Evolutionary conservation across 2,329 filamentous ascomycete species (phyloP).

Genomic region (Helicocarpus griseus): DNA sequence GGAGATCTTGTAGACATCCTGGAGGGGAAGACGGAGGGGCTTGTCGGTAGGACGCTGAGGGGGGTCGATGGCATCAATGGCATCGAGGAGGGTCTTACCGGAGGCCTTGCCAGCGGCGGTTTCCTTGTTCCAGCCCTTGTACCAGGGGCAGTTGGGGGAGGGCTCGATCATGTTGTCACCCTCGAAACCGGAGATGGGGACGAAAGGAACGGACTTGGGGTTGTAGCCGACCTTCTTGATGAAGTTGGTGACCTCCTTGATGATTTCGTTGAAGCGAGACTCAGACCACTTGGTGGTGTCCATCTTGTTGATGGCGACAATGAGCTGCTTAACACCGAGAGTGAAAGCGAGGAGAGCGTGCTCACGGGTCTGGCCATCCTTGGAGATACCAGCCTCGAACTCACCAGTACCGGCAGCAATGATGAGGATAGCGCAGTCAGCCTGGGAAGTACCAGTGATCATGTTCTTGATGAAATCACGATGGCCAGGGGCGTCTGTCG

Average conservation of each 20-base stretch:
- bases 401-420: slow-evolving; percentile 99
- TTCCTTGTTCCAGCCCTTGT: slow-evolving; percentile 99
- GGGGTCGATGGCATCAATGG: slow-evolving; percentile 91
- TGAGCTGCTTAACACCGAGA: slow-evolving; percentile 99
- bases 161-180: slow-evolving; percentile 97
- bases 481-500: slow-evolving; percentile 85
- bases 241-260: slow-evolving; percentile 99
- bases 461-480: slow-evolving; percentile 99
- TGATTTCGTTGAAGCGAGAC: slow-evolving; percentile 94
- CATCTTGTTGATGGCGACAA: slow-evolving; percentile 99
- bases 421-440: slow-evolving; percentile 99
- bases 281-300: slow-evolving; percentile 98
- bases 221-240: slow-evolving; percentile 99
- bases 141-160: slow-evolving; percentile 96
- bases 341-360: slow-evolving; percentile 99
- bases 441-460: slow-evolving; percentile 99
- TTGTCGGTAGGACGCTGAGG: slow-evolving; percentile 94
- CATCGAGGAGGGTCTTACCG: slow-evolving; percentile 98
- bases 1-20: slow-evolving; percentile 99
- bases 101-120: slow-evolving; percentile 73
- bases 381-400: slow-evolving; percentile 99
- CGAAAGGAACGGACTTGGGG: slow-evolving; percentile 97
- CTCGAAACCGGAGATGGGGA: slow-evolving; percentile 99
- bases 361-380: slow-evolving; percentile 99
- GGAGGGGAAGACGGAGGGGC: slow-evolving; percentile 98